Evolutionary conservation across 1,284 basidiomycete species (phyloP), one percentile per base, ranked within the genome.

Genomic region (Boletus holoroseus): DNA sequence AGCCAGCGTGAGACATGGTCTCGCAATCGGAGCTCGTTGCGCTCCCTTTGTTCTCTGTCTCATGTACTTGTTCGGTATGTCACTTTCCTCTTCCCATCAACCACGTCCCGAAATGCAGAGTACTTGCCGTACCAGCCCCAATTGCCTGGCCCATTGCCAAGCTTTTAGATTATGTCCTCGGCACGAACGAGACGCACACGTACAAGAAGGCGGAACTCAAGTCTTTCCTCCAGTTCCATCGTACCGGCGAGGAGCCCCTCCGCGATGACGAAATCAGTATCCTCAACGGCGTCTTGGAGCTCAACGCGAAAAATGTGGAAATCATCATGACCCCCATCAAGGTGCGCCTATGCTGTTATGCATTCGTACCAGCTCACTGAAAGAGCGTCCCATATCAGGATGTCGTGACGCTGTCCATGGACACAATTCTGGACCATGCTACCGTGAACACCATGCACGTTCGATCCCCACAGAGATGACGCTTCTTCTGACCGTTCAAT

Each of bases 191-290:
- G 57, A 73, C 76, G 0, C 78, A 87, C 53, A 92, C 88, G 0
- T 94, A 94, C 74, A 92, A 93, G 64, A 94, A 94, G 67, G 89
- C 90, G 0, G 90, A 95, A 64, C 79, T 97, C 39, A 93, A 91
- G 70, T 91, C 88, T 0, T 97, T 98, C 71, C 78, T 98, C 26
- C 88, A 93, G 63, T 91, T 94, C 71, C 91, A 94, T 70, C 76
- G 91, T 47, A 83, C 86, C 34, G 84, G 92, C 40, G 83, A 91
- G 66, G 87, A 95, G 64, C 91, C 93, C 0, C 75, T 95, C 16
- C 77, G 90, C 28, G 89, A 95, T 66, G 88, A 95, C 59, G 88
- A 94, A 69, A 93, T 94, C 53, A 79, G 78, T 45, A 94, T 95
- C 58, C 73, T 95, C 39, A 94, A 92, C 63, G 89, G 90, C 12